Conservation (phyloP, 352 stramenopile species). For the Discostella stelligera region DNA sequence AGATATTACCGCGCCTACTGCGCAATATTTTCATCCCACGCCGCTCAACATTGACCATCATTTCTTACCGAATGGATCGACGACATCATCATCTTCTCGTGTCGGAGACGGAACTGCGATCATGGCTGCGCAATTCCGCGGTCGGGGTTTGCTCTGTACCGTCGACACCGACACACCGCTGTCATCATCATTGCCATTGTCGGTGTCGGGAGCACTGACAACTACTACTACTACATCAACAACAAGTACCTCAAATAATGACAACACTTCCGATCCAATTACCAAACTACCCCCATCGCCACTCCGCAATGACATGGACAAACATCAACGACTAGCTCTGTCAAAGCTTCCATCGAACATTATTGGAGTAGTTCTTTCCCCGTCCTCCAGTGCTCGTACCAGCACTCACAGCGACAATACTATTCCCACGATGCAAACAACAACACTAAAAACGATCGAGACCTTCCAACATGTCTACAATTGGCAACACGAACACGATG, state of each 20-base stretch:
- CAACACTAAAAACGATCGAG: slow-evolving; percentile 21
- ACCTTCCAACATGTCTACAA: slow-evolving; percentile 35
- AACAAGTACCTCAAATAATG: too few species aligned
- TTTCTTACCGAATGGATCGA: background rate
- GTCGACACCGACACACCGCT: slow-evolving; percentile 4
- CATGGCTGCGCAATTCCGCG: slow-evolving; percentile 46
- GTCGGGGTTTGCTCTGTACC: slow-evolving; percentile 35
- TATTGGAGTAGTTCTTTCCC: slow-evolving; percentile 24
- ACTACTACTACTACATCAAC: background rate
- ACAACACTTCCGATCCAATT: too few species aligned
- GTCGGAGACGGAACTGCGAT: background rate
- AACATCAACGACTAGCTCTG: background rate
- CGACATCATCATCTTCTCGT: background rate
- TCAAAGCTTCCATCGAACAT: slow-evolving; percentile 29
- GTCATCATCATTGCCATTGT: background rate
- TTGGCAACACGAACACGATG: slow-evolving; percentile 48
- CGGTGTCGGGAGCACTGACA: background rate
- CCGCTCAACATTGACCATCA: background rate
- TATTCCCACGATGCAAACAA: slow-evolving; percentile 2
- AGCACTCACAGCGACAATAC: background rate
- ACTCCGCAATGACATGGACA: background rate
- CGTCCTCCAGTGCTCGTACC: background rate
- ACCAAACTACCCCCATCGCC: too few species aligned
- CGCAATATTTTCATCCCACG: slow-evolving; percentile 46
- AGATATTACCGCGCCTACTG: slow-evolving; percentile 27